Evolutionary conservation across 2,329 filamentous ascomycete species (phyloP).

Genomic region (Exophiala aquamarina): DNA sequence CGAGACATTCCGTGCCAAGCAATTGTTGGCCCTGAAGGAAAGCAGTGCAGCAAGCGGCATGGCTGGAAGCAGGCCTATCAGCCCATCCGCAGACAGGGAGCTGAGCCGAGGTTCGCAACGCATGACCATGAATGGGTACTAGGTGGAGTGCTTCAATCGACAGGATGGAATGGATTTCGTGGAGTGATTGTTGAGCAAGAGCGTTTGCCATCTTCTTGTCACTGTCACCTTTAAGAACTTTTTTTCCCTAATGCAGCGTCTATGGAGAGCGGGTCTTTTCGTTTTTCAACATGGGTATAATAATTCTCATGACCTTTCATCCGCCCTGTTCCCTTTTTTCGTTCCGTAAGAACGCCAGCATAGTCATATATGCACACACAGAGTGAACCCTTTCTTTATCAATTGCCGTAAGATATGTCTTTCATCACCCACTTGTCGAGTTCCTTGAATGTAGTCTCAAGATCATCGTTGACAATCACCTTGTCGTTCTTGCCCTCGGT

Average conservation of each 20-base stretch:
- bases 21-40: constrained; percentile 96
- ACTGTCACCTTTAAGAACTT: constrained; percentile 7
- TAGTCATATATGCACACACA: not conserved
- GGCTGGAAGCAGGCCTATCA: constrained; percentile 86
- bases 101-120: constrained; percentile 95
- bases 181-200: constrained; percentile 19
- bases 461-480: constrained; percentile 65
- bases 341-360: not conserved
- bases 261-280: constrained; percentile 28
- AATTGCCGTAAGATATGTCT: constrained; percentile 13
- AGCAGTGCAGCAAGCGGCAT: constrained; percentile 76
- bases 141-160: constrained; percentile 36
- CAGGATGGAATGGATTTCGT: constrained; percentile 15
- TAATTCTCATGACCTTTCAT: constrained; percentile 22
- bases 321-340: not conserved
- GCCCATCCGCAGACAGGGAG: constrained; percentile 89
- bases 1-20: constrained; percentile 99
- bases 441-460: constrained; percentile 57
- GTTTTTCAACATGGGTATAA: constrained; percentile 21
- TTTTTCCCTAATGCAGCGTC: constrained; percentile 24
- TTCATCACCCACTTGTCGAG: constrained; percentile 54
- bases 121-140: constrained; percentile 99
- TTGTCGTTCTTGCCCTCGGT: constrained; percentile 65
- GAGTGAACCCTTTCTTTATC: too few relatives aligned
- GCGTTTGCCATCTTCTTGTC: constrained; percentile 19